Base-by-base conservation (phyloP, 75 land plant genomes). In the Sequoia sempervirens region DNA sequence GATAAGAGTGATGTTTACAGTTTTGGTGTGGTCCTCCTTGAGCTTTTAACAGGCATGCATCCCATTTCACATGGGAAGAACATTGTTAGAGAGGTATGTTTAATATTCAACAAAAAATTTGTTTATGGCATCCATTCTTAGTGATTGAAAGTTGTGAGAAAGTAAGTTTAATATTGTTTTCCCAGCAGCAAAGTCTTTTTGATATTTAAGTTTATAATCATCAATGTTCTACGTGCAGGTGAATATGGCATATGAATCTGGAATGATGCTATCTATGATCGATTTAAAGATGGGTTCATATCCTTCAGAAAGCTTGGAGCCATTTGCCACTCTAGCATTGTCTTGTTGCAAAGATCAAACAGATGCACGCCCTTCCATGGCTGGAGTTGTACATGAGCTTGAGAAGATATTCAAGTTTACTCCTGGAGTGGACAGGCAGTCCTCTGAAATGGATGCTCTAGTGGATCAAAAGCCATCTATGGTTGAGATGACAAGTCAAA, bases 11-110 rank as follows among this genome's bases (percentile, higher is more conserved):
- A 50, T 50, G 53, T 50, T 50, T 50, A 50, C 13, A 50, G 53
- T 50, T 50, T 50, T 50, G 53, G 53, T 50, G 53, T 50, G 53
- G 53, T 50, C 15, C 53, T 50, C 2, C 53, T 50, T 50, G 53
- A 50, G 53, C 53, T 92, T 95, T 83, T 97, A 69, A 97, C 99
- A 0, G 96, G 98, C 13, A 93, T 95, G 99, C 92, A 88, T 2
- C 93, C 99, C 26, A 97, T 95, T 30, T 84, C 87, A 10, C 85
- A 93, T 83, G 99, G 99, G 41, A 97, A 92, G 83, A 97, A 97
- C 81, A 85, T 97, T 83, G 99, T 93, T 12, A 87, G 99, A 12
- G 99, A 97, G 98, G 99, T 97, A 83, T 12, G 53, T 50, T 81
- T 56, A 18, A 83, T 46, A 36, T 28, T 38, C n/a, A n/a, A 38